Conservation (phyloP, 1,284 basidiomycete species). For the Golubevia pallescens region DNA sequence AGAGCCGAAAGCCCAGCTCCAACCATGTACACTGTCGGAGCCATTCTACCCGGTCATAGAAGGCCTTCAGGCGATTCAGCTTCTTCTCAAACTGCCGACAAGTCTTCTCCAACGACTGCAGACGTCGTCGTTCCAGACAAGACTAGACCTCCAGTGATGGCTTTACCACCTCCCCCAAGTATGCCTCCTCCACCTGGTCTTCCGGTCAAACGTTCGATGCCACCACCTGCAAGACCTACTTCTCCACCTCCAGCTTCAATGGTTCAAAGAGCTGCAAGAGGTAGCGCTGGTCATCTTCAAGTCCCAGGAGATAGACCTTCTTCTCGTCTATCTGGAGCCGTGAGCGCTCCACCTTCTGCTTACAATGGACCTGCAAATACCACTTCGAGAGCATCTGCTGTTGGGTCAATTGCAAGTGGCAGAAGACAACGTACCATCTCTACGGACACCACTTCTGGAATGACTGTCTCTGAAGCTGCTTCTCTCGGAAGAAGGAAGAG, state of each 20-base stretch:
- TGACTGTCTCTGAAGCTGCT: background rate
- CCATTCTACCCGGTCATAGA: slow-evolving; percentile 18
- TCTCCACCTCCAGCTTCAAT: slow-evolving; percentile 44
- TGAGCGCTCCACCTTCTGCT: background rate
- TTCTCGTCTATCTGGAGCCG: background rate
- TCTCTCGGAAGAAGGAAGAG: background rate
- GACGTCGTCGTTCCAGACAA: slow-evolving; percentile 34
- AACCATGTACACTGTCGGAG: slow-evolving; percentile 30
- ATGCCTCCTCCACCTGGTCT: slow-evolving; percentile 42
- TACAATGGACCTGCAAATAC: background rate
- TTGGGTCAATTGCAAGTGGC: background rate
- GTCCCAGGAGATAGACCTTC: background rate
- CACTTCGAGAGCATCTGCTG: background rate
- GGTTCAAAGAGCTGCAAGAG: slow-evolving; percentile 20
- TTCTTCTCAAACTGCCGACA: slow-evolving; percentile 22
- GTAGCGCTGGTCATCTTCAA: background rate
- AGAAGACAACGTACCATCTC: background rate
- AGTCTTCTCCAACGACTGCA: slow-evolving; percentile 1
- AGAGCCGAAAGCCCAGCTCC: slow-evolving; percentile 24
- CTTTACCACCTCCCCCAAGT: slow-evolving; percentile 40
- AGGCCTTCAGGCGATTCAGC: slow-evolving; percentile 32
- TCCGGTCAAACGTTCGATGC: slow-evolving; percentile 16
- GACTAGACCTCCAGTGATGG: slow-evolving; percentile 41
- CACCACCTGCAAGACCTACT: slow-evolving; percentile 19
- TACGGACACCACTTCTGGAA: background rate